Evolutionary conservation across 2,329 filamentous ascomycete species (phyloP), one percentile per base, ranked within the genome.

Genomic region (Diatrype stigma): DNA sequence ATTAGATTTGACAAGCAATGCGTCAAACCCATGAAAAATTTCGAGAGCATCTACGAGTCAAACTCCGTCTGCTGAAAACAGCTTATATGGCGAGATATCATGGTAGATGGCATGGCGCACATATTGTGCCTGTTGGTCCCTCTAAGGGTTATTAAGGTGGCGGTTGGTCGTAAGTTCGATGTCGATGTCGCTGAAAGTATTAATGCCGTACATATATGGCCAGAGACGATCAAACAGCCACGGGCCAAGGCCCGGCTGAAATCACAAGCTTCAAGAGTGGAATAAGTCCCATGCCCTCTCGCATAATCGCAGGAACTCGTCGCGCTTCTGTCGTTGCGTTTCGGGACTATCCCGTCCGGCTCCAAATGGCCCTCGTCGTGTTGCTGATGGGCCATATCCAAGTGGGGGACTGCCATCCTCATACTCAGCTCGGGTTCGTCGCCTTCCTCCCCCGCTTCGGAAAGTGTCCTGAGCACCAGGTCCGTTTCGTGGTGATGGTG

Each of bases 251-350:
- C 11, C 3, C 26, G 6, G 6, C 26, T 30, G 10, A 30, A 44
- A 23, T 28, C 21, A 44, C 2, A 11, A 44, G 11, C 23, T 49
- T 82, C 73, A 96, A 55, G 91, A 96, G 75, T 97, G 94, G 71
- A 97, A 96, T 26, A 99, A 72, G 73, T 99, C 94, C 94, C 94
- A 99, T 8, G 94, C 94, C 63, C 90, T 80, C 60, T 90, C 85
- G 67, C 93, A 96, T 46, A 97, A 74, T 50, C 81, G 77, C 57
- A 99, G 75, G 65, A 99, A 99, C 68, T 96, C 90, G 42, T 96
- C 91, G 67, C 91, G 91, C 82, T 97, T 97, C 64, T 82, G 86
- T 61, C 83, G 80, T 67, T 90, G 86, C 6, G 85, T 90, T 61
- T 94, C 91, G 7, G 89, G 90, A 58, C 85, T 92, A 64, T 94